Conservation (phyloP, 805 yeast genomes). For the Myxozyma melibiosi region DNA sequence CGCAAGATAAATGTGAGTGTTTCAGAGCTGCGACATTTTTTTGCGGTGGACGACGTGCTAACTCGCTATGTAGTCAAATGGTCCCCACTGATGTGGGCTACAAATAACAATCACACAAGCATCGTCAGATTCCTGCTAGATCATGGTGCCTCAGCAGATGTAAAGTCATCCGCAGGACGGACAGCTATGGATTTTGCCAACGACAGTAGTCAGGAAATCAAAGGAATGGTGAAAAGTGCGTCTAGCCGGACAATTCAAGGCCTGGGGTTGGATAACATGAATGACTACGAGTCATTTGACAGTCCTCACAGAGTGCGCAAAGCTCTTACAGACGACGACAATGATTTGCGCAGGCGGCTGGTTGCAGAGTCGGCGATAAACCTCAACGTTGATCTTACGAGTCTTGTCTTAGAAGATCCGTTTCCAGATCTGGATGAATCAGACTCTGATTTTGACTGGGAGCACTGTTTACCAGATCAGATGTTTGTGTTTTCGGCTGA, state of each 20-base stretch:
- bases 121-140: conserved; percentile 61
- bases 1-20: conserved; percentile 41
- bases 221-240: conserved; percentile 50
- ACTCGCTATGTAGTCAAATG: conserved; percentile 37
- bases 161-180: conserved; percentile 48
- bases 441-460: conserved; percentile 45
- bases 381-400: conserved; percentile 40
- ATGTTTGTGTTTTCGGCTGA: conserved; percentile 45
- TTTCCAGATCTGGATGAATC: conserved; percentile 29
- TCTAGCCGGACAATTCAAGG: conserved; percentile 8
- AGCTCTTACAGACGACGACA: conserved; percentile 21
- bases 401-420: conserved; percentile 32
- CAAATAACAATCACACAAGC: conserved; percentile 58
- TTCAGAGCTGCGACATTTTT: neutral
- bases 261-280: conserved; percentile 24
- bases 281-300: conserved; percentile 35
- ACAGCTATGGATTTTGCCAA: conserved; percentile 60
- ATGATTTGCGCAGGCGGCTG: conserved; percentile 32
- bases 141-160: conserved; percentile 64
- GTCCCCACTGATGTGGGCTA: conserved; percentile 83
- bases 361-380: conserved; percentile 39
- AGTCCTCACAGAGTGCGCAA: conserved; percentile 29
- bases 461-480: conserved; percentile 45
- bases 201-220: conserved; percentile 55
- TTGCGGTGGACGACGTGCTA: neutral